Conservation (phyloP, 345 rosid genomes). For the Corymbia maculata region DNA sequence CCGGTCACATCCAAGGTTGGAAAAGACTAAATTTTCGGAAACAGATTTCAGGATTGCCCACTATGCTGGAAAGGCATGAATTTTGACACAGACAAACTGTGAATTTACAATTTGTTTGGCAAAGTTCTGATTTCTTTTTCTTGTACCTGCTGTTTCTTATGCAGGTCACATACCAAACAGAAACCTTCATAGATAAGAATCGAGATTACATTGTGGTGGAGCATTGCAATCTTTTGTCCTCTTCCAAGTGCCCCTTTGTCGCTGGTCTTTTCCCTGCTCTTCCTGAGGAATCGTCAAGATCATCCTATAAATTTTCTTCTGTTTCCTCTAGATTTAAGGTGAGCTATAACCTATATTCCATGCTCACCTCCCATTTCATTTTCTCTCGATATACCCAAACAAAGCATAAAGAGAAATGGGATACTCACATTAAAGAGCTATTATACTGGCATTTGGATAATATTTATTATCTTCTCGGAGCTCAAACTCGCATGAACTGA, state of each 20-base stretch:
- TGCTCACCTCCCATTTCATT: too few species aligned
- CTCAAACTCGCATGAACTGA: not conserved
- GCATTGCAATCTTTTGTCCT: constrained; percentile 83
- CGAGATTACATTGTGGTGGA: constrained; percentile 95
- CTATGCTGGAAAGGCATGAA: constrained; percentile 98
- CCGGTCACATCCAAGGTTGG: constrained; percentile 59
- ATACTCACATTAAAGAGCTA: not conserved
- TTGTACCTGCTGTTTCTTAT: constrained; percentile 5
- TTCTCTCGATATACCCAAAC: not conserved
- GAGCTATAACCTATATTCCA: not conserved
- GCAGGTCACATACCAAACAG: constrained; percentile 90
- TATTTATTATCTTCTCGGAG: not conserved
- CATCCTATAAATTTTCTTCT: constrained; percentile 96
- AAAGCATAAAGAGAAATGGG: not conserved
- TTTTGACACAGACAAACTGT: not conserved
- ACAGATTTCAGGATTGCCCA: constrained; percentile 86
- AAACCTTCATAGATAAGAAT: constrained; percentile 85
- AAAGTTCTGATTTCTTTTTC: not conserved
- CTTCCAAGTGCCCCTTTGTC: constrained; percentile 75
- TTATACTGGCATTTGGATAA: not conserved
- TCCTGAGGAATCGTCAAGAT: constrained; percentile 69
- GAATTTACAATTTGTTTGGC: not conserved
- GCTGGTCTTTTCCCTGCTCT: constrained; percentile 67
- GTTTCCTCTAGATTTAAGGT: constrained; percentile 98
- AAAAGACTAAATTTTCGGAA: constrained; percentile 86